Base-by-base conservation (phyloP, 225 moss, liverwort and hornwort species). In the Bryum argenteum region DNA sequence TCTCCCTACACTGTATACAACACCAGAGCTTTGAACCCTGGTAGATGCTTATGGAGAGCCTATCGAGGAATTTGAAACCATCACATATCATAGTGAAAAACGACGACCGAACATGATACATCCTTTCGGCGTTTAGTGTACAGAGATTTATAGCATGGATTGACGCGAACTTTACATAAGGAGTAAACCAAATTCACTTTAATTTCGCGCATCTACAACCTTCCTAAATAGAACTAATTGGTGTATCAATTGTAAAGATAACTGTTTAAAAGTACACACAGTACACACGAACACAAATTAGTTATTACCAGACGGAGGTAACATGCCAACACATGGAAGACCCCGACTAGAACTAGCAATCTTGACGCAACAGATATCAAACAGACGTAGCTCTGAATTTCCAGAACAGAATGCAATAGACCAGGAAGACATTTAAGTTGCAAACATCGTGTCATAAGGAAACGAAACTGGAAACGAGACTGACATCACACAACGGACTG, bases 391-490 rank as follows among this genome's bases (percentile, higher is more conserved):
- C 53, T 54, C 54, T 59, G 16, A 52, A 60, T 37, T 18, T 45
- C 67, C 70, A 58, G 24, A 38, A 26, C 11, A 53, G 16, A 69
- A 45, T 8, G 58, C 11, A 14, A 58, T 63, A 20, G 12, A 67
- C 42, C 41, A 47, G 14, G 2, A 18, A 42, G 22, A 37, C n/a
- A 16, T 16, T 21, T 56, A 21, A 11, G 48, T 52, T 62, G 72
- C 14, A 22, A 67, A 57, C 41, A 52, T 58, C 57, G 10, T 42
- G 41, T 52, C 21, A 65, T 64, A 37, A n/a, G n/a, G n/a, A n/a
- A n/a, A n/a, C n/a, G 52, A 58, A 52, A 44, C 52, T 23, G 54
- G 13, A 43, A 64, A 75, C 64, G 70, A 70, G 15, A 56, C 37
- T 52, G 16, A 67, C 16, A 67, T 17, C 37, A 52, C 9, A 15